Evolutionary conservation across 371 early-diverging fungal species (phyloP), one percentile per base, ranked within the genome.

Genomic region (Haplosporangium sp.): DNA sequence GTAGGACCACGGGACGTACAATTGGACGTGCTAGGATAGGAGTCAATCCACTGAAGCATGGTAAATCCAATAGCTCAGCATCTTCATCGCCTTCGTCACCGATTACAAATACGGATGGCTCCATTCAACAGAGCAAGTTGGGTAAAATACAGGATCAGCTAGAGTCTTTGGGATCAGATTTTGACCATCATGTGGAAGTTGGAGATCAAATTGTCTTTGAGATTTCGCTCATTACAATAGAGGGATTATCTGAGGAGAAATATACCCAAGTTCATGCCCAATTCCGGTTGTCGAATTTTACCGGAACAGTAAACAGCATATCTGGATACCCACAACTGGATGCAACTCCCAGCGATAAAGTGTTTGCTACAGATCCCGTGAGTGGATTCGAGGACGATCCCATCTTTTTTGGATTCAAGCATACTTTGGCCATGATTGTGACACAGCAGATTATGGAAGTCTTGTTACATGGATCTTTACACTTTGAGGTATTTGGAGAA

Each of bases 231-330:
- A 52, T 91, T 40, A 87, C 92, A 20, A 68, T 96, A 4, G 88
- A 84, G 37, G 95, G 95, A 3, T 75, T 97, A 1, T 84, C 74
- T 48, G 96, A 95, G 83, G 70, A 77, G n/a, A 90, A 93, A 65
- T 92, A 87, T 71, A 92, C 93, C 17, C 88, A 92, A 58, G 90
- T 96, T 13, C 97, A 97, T 71, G 90, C 92, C 40, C 95, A 95
- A 60, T 92, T 94, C 81, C 86, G 91, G 65, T 75, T 91, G 3
- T 90, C 90, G 0, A 89, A 91, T 4, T 89, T 94, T 75, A 88
- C 88, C 15, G 84, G 85, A 40, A 38, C 69, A 44, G 61, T 58
- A 61, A 38, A 35, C 10, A 19, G 38, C 15, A 35, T 57, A 4
- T 8, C 66, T 38, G 59, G 39, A 35, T 62, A 63, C 19, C 40